Percentiles rank a stretch among this genome's conserved stretches.
These are phyloP conservation scores for Penicillium fuscoglaucum DNA, from an alignment of 2,329 filamentous ascomycete genomes.

Conservation along the genomic window DNA sequence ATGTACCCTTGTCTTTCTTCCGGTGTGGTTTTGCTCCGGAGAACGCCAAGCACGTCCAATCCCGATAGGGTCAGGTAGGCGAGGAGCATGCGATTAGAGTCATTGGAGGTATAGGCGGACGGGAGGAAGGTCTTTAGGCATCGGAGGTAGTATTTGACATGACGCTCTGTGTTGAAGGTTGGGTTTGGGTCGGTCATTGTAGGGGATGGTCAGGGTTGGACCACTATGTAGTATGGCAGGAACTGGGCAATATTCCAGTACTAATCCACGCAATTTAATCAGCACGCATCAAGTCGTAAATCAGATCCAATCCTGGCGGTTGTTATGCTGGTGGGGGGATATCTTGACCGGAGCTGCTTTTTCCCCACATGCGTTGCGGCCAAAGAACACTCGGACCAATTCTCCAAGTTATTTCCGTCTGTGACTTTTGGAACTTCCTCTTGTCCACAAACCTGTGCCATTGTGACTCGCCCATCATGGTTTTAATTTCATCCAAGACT, in stretches of 20 bases:
- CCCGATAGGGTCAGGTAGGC: constrained; percentile 87
- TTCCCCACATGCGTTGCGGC: constrained; percentile 26
- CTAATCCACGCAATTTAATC: neutral
- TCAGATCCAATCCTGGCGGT: constrained; percentile 7
- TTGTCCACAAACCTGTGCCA: neutral
- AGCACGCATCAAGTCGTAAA: neutral
- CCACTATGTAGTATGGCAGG: neutral
- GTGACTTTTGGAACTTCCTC: neutral
- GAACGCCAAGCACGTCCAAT: constrained; percentile 72
- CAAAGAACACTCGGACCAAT: constrained; percentile 16
- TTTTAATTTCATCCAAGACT: constrained; percentile 73
- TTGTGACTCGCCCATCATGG: constrained; percentile 58
- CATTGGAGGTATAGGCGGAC: constrained; percentile 78
- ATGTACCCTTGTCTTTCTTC: constrained; percentile 59
- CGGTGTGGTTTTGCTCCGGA: constrained; percentile 55
- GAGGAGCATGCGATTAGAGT: constrained; percentile 86
- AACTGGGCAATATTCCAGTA: neutral
- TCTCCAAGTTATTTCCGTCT: constrained; percentile 9
- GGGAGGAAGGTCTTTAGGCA: constrained; percentile 82
- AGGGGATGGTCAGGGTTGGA: constrained; percentile 8
- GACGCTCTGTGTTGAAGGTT: constrained; percentile 55
- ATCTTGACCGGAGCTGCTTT: constrained; percentile 17
- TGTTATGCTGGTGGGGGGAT: constrained; percentile 15
- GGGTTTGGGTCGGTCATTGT: constrained; percentile 32
- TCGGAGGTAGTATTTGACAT: constrained; percentile 90